Conservation (phyloP, 2,329 filamentous ascomycete species). For the Ceratocystis diversiconidia region DNA sequence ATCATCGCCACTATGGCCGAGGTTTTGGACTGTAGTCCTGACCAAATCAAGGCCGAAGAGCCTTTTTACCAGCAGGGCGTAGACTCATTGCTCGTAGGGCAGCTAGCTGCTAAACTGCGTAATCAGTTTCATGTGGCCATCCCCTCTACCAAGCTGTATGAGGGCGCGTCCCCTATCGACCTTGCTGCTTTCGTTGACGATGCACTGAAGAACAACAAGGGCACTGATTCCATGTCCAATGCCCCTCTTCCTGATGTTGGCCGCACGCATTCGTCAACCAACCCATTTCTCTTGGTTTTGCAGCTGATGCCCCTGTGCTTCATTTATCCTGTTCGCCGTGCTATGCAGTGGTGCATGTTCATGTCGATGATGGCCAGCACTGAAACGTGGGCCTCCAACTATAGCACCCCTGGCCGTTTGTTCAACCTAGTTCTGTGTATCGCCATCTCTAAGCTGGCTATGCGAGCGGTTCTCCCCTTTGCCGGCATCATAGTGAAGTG, state of each 20-base stretch:
- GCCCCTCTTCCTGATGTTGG: conserved; percentile 26
- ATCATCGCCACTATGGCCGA: conserved; percentile 32
- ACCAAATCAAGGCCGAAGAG: conserved; percentile 28
- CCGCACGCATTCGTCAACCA: conserved; percentile 35
- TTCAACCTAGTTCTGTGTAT: conserved; percentile 35
- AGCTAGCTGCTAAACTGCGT: conserved; percentile 37
- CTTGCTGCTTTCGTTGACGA: conserved; percentile 30
- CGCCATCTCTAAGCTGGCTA: conserved; percentile 28
- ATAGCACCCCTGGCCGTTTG: conserved; percentile 31
- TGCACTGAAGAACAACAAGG: conserved; percentile 16
- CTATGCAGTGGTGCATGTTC: conserved; percentile 39
- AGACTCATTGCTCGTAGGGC: conserved; percentile 39
- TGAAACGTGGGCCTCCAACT: conserved; percentile 28
- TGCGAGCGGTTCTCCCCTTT: conserved; percentile 30
- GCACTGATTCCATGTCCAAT: conserved; percentile 12
- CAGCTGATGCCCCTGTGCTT: conserved; percentile 37
- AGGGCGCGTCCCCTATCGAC: conserved; percentile 31
- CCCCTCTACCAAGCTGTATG: conserved; percentile 39
- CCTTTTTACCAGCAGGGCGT: conserved; percentile 41
- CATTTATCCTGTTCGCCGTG: conserved; percentile 37
- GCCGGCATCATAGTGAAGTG: conserved; percentile 39
- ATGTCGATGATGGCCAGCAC: conserved; percentile 33
- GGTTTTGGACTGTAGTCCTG: conserved; percentile 29
- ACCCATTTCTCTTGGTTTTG: conserved; percentile 33
- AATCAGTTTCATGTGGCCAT: conserved; percentile 34